Conservation (phyloP, 148 eudicot genomes). For the Tetragonia tetragonoides region DNA sequence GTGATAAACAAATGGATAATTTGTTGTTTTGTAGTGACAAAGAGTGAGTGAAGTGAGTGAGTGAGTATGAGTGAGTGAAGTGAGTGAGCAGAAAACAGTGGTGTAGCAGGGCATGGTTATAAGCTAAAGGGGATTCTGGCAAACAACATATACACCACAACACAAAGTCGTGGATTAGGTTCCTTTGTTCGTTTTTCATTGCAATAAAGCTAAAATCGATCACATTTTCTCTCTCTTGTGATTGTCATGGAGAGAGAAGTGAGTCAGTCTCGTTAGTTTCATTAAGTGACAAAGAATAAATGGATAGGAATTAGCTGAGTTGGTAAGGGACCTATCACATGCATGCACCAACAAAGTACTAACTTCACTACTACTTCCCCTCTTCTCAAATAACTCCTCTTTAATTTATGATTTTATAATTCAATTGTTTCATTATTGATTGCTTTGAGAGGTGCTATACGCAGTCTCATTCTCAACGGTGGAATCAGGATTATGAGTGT, state of each 20-base stretch:
- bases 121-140: no score
- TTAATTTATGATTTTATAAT: no score
- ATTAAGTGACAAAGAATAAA: constrained; percentile 26
- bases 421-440: not conserved
- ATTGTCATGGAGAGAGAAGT: no score
- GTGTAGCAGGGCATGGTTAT: no score
- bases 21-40: not conserved
- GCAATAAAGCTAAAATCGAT: constrained; percentile 14
- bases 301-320: constrained; percentile 25
- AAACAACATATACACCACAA: constrained; percentile 17
- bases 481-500: no score
- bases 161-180: constrained; percentile 34
- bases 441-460: no score
- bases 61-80: not conserved
- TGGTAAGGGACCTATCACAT: constrained; percentile 33
- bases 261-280: not conserved
- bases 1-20: not conserved
- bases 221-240: not conserved
- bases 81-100: not conserved
- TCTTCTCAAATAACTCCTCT: not conserved
- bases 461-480: no score
- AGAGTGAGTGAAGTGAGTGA: constrained; percentile 4
- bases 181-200: constrained; percentile 14
- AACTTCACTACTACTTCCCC: constrained; percentile 18
- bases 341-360: constrained; percentile 26